phyloP scores from a whole-genome alignment of 2,329 filamentous ascomycete species.

The Diaporthe eres region DNA sequence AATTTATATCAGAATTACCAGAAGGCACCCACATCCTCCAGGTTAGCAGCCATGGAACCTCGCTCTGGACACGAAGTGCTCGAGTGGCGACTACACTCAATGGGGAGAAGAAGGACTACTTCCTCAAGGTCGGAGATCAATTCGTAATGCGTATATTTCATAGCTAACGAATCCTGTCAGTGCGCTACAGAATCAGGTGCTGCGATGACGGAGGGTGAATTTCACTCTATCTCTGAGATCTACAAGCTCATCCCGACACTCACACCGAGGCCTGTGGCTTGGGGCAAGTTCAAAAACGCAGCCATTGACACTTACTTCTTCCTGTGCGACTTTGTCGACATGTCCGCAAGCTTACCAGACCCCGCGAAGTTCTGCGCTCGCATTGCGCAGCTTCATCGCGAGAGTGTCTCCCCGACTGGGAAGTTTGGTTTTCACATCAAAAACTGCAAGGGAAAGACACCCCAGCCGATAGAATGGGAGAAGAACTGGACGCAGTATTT shows the following conservation, averaged over 20 bases:
- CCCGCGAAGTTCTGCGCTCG: not conserved
- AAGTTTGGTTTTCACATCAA: constrained; percentile 18
- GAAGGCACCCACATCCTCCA: not conserved
- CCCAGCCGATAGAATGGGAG: constrained; percentile 6
- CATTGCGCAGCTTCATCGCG: constrained; percentile 4
- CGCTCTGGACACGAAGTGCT: constrained; percentile 1
- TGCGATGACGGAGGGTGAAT: not conserved
- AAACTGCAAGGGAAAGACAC: constrained; percentile 23
- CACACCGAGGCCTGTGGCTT: not conserved
- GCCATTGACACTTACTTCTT: not conserved
- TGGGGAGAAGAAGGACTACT: constrained; percentile 1
- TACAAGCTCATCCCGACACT: constrained; percentile 9
- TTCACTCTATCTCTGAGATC: not conserved
- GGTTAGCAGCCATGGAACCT: not conserved
- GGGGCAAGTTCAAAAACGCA: not conserved
- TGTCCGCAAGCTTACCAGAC: not conserved
- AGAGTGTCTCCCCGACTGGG: constrained; percentile 1
- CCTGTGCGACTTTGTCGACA: not conserved
- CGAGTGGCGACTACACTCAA: not conserved
- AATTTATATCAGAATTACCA: not conserved
- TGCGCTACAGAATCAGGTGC: not conserved
- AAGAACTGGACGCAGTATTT: not conserved
- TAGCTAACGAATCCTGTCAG: not conserved
- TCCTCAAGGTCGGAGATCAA: not conserved
- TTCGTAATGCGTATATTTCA: fast-evolving